phyloP scores from a whole-genome alignment of 306 rosid genomes.

The Castanea crenata region DNA sequence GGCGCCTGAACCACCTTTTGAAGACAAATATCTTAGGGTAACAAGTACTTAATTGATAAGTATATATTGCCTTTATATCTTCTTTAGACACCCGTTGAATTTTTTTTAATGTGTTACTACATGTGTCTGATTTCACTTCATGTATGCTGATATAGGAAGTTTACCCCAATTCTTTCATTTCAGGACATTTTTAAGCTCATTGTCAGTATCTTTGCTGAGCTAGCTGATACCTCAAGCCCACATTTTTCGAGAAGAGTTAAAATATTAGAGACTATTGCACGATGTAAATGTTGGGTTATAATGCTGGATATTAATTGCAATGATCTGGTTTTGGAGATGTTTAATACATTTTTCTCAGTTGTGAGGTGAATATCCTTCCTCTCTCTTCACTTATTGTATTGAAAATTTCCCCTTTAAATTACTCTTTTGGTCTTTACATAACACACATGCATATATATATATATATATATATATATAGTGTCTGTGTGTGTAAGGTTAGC shows the following conservation, averaged over 20 bases:
- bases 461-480: not conserved
- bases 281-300: conserved; percentile 71
- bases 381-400: conserved; percentile 11
- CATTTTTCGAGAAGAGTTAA: conserved; percentile 74
- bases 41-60: not conserved
- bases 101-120: not conserved
- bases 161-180: conserved; percentile 16
- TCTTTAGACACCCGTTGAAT: not conserved
- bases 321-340: conserved; percentile 73
- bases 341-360: conserved; percentile 69
- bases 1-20: conserved; percentile 88
- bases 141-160: conserved; percentile 12
- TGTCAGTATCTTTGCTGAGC: conserved; percentile 64
- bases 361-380: conserved; percentile 53
- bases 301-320: conserved; percentile 76
- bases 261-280: conserved; percentile 74
- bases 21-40: conserved; percentile 72
- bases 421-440: not conserved
- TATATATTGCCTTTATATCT: not conserved
- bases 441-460: not conserved
- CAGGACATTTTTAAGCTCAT: conserved; percentile 76
- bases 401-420: not conserved
- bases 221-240: conserved; percentile 60
- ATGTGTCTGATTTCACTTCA: not conserved
- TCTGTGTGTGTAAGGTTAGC: not conserved